These are phyloP conservation scores for Leishmania martiniquensis DNA, from an alignment of 208 protist genomes.

Conservation along the genomic window DNA sequence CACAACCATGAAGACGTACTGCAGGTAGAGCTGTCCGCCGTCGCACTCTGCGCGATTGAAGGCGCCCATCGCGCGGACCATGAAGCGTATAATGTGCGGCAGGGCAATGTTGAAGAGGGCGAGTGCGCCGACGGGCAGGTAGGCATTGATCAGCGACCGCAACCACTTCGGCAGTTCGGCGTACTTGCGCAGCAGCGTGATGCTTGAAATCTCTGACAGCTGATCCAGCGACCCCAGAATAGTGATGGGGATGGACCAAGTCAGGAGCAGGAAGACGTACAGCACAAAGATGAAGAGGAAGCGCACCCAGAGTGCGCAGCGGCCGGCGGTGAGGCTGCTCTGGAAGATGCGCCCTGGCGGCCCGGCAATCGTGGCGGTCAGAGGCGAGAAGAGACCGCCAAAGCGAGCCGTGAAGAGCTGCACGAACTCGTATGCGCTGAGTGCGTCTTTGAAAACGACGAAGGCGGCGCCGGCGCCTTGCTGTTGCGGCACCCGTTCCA, in stretches of 20 bases:
- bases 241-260: slow-evolving; percentile 77
- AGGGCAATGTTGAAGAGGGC: slow-evolving; percentile 75
- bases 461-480: slow-evolving; percentile 50
- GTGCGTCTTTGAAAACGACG: slow-evolving; percentile 71
- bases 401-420: slow-evolving; percentile 64
- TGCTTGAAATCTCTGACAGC: slow-evolving; percentile 47
- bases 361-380: slow-evolving; percentile 66
- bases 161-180: slow-evolving; percentile 45
- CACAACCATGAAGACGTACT: slow-evolving; percentile 90
- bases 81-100: slow-evolving; percentile 66
- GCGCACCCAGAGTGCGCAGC: slow-evolving; percentile 48
- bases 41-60: slow-evolving; percentile 67
- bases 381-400: slow-evolving; percentile 38
- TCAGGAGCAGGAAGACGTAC: slow-evolving; percentile 68
- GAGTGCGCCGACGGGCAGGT: slow-evolving; percentile 71
- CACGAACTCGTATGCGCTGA: slow-evolving; percentile 74
- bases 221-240: slow-evolving; percentile 79
- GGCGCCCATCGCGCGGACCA: slow-evolving; percentile 76
- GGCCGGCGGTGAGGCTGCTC: slow-evolving; percentile 52
- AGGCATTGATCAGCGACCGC: slow-evolving; percentile 49
- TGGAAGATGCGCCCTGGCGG: slow-evolving; percentile 71
- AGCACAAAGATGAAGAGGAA: slow-evolving; percentile 44
- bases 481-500: slow-evolving; percentile 48
- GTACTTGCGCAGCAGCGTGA: slow-evolving; percentile 39
- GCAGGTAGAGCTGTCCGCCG: slow-evolving; percentile 65